Percentiles rank a stretch among this genome's conserved stretches.
phyloP scores from a whole-genome alignment of 2,329 filamentous ascomycete species.

The Curvularia verruculosa region DNA sequence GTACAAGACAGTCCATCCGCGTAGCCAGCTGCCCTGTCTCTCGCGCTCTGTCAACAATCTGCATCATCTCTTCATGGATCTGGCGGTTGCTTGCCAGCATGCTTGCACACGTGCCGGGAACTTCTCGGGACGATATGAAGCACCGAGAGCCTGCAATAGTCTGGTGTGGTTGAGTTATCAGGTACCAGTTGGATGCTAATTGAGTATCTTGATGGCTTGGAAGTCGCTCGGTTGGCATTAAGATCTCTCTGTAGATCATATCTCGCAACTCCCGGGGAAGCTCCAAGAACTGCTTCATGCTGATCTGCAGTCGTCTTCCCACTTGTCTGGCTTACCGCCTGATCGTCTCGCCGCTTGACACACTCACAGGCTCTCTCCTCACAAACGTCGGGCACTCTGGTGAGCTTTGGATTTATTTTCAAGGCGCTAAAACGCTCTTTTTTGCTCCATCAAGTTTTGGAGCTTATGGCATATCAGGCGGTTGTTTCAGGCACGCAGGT shows the following conservation, averaged over 20 bases:
- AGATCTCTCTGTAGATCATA: slow-evolving; percentile 39
- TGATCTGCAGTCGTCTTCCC: not conserved
- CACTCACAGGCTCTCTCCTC: not conserved
- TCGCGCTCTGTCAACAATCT: slow-evolving; percentile 28
- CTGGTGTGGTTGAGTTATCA: slow-evolving; percentile 23
- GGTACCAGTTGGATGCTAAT: slow-evolving; percentile 23
- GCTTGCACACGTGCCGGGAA: slow-evolving; percentile 38
- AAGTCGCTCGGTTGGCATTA: slow-evolving; percentile 30
- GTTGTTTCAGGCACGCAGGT: slow-evolving; percentile 12
- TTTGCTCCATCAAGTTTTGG: not conserved
- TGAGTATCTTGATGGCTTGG: slow-evolving; percentile 29
- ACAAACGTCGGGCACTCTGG: not conserved
- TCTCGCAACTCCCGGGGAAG: slow-evolving; percentile 45
- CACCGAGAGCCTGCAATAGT: slow-evolving; percentile 33
- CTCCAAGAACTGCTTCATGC: slow-evolving; percentile 36
- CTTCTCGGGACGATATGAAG: slow-evolving; percentile 28
- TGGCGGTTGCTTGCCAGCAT: slow-evolving; percentile 40
- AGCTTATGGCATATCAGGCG: slow-evolving; percentile 9
- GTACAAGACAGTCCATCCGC: slow-evolving; percentile 40
- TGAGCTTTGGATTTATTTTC: not conserved
- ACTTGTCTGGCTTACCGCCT: not conserved
- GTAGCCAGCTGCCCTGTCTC: slow-evolving; percentile 24
- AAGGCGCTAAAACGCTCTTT: not conserved
- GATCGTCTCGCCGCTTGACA: not conserved
- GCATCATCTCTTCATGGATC: slow-evolving; percentile 37